Conservation (phyloP, 768 basidiomycete genomes). For the Naganishia friedmannii region DNA sequence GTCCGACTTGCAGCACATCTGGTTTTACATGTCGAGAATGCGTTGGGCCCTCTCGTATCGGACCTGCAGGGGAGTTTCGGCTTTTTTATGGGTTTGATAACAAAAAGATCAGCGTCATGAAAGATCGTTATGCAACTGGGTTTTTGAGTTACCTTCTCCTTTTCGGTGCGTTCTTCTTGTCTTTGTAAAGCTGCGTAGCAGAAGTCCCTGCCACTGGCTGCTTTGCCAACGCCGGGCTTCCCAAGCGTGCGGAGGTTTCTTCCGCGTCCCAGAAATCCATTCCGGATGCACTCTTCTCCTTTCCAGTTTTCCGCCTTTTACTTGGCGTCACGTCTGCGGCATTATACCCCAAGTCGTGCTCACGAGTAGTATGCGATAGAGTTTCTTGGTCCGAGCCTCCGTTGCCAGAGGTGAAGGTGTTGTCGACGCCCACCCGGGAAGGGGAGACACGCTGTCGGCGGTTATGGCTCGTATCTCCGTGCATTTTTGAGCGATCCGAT, state of each 20-base stretch:
- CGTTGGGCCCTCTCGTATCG: not conserved
- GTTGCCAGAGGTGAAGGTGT: not conserved
- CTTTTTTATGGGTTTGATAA: not conserved
- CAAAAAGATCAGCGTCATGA: not conserved
- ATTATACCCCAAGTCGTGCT: not conserved
- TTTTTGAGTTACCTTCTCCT: constrained; percentile 1
- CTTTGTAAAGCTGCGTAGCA: not conserved
- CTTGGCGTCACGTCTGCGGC: constrained; percentile 19
- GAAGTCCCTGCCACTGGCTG: not conserved
- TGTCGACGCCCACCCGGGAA: not conserved
- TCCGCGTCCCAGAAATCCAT: not conserved
- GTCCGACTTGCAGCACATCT: not conserved
- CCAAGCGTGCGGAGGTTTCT: not conserved
- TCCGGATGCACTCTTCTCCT: constrained; percentile 12
- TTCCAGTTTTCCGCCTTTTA: constrained; percentile 29
- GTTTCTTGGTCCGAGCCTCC: constrained; percentile 2
- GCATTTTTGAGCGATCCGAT: not conserved
- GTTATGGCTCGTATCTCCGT: not conserved
- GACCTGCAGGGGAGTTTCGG: constrained; percentile 8
- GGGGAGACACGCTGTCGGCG: not conserved
- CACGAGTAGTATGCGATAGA: not conserved
- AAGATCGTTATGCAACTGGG: too few species aligned
- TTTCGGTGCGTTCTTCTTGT: not conserved
- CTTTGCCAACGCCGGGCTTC: not conserved
- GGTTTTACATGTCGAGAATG: not conserved